Evolutionary conservation across 306 rosid species (phyloP).

Genomic region (Glycine soja): DNA sequence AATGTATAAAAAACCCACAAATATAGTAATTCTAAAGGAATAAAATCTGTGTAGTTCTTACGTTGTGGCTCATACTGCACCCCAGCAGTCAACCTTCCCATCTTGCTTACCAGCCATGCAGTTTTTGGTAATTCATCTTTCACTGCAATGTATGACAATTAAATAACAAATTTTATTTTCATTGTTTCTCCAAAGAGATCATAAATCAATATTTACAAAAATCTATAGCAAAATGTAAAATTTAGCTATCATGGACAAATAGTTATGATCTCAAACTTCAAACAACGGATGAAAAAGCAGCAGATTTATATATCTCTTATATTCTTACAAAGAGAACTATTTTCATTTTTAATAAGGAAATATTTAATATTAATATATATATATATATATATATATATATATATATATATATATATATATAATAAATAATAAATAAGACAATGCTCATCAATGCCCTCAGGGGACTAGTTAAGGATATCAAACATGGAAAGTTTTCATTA

Average conservation of each 20-base stretch:
- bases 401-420: too few relatives aligned
- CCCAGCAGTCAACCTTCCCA: constrained; percentile 91
- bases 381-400: too few relatives aligned
- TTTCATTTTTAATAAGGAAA: not conserved
- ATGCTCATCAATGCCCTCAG: not conserved
- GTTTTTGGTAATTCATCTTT: constrained; percentile 73
- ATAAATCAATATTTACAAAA: constrained; percentile 24
- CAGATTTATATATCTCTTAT: not conserved
- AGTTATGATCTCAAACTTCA: constrained; percentile 25
- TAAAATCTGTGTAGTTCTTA: constrained; percentile 53
- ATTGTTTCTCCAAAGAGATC: constrained; percentile 18
- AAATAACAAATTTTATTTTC: constrained; percentile 42
- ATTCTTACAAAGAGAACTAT: not conserved
- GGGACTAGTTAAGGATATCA: not conserved
- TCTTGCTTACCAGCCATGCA: constrained; percentile 89
- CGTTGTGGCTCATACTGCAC: constrained; percentile 92
- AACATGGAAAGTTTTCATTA: not conserved
- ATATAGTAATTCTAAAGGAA: constrained; percentile 16
- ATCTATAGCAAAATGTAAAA: constrained; percentile 20
- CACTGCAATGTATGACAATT: constrained; percentile 56
- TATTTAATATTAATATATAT: not conserved
- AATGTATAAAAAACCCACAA: not conserved
- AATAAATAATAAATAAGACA: not conserved
- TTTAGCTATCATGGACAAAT: constrained; percentile 6
- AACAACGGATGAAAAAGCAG: constrained; percentile 3